Evolutionary conservation across 2,329 filamentous ascomycete genomes (phyloP), one percentile per base, ranked within the genome.

Genomic region (Keithomyces neogunnii): DNA sequence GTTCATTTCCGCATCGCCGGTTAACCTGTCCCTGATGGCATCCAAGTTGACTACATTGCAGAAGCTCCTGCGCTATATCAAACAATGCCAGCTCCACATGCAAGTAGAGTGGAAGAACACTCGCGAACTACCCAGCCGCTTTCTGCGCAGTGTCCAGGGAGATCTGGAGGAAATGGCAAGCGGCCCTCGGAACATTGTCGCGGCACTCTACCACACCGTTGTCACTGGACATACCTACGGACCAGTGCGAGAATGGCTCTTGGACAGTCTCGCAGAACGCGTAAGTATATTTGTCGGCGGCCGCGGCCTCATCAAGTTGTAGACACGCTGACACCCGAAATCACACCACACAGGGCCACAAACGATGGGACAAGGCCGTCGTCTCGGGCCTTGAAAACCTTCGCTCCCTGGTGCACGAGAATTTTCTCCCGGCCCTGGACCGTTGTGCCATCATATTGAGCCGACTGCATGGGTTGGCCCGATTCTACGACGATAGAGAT

Each of bases 331-430:
- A 19, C 19, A 19, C 19, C 19, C 19, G 19, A 19, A 19, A 19
- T 19, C 19, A 19, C 19, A 19, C 19, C 19, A 19, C 19, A 45
- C 40, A 93, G 86, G 90, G 90, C 0, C 88, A 95, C 60, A 96
- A 96, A 68, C 78, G 93, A 47, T 99, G 93, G 93, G 91, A 97
- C 56, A 95, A 92, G 62, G 85, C 88, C 5, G 86, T 95, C 2
- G 77, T 81, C 2, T 81, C 82, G 3, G 89, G 90, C 1, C 84
- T 96, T 26, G 84, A 88, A 53, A 85, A 82, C 50, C 76, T 97
- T 8, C 81, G 89, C 47, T 80, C 81, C 49, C 75, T 97, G 10
- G 75, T 90, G 0, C 91, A 96, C 62, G 86, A 96, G 63, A 91
- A 95, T 64, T 82, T 96, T 48, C 76, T 97, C 2, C 93, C 93